Conservation (phyloP, 2,329 filamentous ascomycete species). For the Colletotrichum sp. region DNA sequence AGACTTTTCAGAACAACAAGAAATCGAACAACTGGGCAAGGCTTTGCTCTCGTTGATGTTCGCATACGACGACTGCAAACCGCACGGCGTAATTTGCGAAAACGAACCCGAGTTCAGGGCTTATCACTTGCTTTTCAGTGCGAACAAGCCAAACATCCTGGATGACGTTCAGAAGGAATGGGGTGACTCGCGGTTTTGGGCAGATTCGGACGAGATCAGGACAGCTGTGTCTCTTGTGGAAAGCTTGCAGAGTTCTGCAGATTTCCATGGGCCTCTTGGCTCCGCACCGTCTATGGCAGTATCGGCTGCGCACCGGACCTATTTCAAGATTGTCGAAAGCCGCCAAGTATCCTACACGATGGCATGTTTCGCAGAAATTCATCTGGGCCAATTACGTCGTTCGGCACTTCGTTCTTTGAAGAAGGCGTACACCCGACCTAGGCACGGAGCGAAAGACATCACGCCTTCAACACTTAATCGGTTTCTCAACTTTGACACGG, state of each 20-base stretch:
- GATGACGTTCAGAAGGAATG: conserved; percentile 60
- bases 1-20: conserved; percentile 70
- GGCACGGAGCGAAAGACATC: conserved; percentile 64
- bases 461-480: conserved; percentile 61
- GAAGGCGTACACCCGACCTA: conserved; percentile 59
- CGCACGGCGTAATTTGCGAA: conserved; percentile 60
- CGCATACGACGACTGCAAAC: conserved; percentile 69
- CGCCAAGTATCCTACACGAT: conserved; percentile 69
- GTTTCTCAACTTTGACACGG: conserved; percentile 70
- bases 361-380: conserved; percentile 73
- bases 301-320: conserved; percentile 55
- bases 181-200: conserved; percentile 57
- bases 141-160: conserved; percentile 61
- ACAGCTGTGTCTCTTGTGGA: conserved; percentile 67
- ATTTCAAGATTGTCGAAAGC: conserved; percentile 65
- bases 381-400: conserved; percentile 66
- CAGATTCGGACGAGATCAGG: conserved; percentile 61
- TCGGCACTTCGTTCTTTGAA: conserved; percentile 62
- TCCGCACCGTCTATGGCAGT: conserved; percentile 54
- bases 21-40: conserved; percentile 71
- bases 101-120: conserved; percentile 72
- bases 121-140: conserved; percentile 69
- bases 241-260: conserved; percentile 62
- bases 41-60: conserved; percentile 69
- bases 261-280: conserved; percentile 62